A percentile compares a stretch with the other conserved stretches of the same genome.
Conservation (phyloP, 2,329 filamentous ascomycete genomes). For the Endothia cerciana region DNA sequence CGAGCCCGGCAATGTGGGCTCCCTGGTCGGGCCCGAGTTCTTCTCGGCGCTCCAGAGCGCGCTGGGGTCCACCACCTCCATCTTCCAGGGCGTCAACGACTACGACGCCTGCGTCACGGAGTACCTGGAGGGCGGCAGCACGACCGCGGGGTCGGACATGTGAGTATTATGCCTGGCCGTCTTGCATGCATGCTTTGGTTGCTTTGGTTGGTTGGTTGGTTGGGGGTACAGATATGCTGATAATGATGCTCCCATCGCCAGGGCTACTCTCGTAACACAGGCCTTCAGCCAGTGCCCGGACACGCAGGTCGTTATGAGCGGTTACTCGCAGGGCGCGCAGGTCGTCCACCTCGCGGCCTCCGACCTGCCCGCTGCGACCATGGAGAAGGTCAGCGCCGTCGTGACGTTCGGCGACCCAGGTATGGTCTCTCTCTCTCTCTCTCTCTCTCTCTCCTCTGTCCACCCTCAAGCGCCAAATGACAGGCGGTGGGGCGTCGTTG, state of each 20-base stretch:
- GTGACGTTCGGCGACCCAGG: conserved; percentile 38
- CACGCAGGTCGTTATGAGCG: conserved; percentile 47
- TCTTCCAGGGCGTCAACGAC: conserved; percentile 35
- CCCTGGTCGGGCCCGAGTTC: conserved; percentile 35
- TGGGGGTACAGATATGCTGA: neutral
- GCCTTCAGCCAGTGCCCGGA: conserved; percentile 42
- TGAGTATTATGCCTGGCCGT: conserved; percentile 2
- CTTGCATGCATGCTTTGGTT: too few species aligned
- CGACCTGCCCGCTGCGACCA: conserved; percentile 29
- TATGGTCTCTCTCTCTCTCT: conserved; percentile 4
- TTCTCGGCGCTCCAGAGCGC: conserved; percentile 30
- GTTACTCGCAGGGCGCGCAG: conserved; percentile 41
- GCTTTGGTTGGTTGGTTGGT: too few species aligned
- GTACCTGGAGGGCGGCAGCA: conserved; percentile 34
- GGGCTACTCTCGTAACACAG: conserved; percentile 38
- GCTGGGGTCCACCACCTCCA: conserved; percentile 29
- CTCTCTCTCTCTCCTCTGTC: rapidly evolving
- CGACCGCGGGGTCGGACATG: conserved; percentile 26
- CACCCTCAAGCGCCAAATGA: neutral
- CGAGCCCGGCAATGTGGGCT: conserved; percentile 35
- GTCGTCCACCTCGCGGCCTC: conserved; percentile 36
- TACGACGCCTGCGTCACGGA: conserved; percentile 33
- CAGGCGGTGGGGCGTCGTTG: conserved; percentile 5
- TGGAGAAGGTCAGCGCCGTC: conserved; percentile 33
- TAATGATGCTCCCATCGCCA: conserved; percentile 22